phyloP scores from a whole-genome alignment of 441 rosid species.

The Dalechampia spathulata region DNA sequence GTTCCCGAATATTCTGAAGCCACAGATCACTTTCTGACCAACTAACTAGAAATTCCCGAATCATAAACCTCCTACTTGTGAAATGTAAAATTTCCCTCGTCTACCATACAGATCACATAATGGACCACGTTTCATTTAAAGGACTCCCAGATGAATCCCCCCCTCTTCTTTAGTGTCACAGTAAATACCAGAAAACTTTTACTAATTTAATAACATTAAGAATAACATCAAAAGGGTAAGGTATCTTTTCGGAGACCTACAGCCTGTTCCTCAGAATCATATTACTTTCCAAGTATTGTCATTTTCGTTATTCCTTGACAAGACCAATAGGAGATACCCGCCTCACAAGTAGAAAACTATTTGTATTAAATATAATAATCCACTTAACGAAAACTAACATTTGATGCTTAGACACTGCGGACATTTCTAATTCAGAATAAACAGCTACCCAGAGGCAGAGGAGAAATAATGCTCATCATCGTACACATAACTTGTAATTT shows the following conservation, averaged over 20 bases:
- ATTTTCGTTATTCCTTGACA: background rate
- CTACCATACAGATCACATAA: background rate
- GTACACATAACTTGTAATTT: background rate
- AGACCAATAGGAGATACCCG: background rate
- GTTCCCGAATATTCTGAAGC: background rate
- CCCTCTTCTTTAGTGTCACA: background rate
- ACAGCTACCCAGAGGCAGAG: background rate
- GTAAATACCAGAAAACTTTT: background rate
- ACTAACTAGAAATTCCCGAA: background rate
- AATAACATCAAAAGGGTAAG: background rate
- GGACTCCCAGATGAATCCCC: background rate
- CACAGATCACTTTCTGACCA: background rate
- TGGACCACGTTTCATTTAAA: background rate
- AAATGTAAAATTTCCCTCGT: background rate
- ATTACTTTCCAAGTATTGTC: background rate
- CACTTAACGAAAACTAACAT: background rate
- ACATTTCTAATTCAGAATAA: background rate
- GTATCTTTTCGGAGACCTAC: background rate
- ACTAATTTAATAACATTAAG: no score
- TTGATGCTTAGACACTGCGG: background rate
- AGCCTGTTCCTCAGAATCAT: background rate
- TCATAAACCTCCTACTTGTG: background rate
- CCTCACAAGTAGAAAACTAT: background rate
- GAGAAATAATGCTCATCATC: background rate
- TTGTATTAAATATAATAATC: background rate